These are phyloP conservation scores for Nannochloris sp. DNA, from an alignment of 139 green algal species.

Conservation along the genomic window DNA sequence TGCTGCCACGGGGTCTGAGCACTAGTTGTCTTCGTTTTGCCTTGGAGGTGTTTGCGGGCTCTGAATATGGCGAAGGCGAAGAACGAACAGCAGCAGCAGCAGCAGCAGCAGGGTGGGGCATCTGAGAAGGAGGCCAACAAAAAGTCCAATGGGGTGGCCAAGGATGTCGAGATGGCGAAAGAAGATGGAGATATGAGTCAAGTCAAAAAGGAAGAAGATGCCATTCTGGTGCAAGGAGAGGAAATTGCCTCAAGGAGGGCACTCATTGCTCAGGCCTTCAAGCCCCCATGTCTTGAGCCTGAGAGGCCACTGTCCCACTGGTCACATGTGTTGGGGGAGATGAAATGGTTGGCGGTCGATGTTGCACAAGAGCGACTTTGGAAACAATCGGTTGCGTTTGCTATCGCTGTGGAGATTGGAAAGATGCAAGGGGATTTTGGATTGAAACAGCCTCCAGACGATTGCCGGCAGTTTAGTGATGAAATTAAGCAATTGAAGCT, in stretches of 20 bases:
- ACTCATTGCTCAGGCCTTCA: slow-evolving; percentile 33
- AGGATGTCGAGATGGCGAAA: not conserved
- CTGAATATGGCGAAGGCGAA: too few species aligned
- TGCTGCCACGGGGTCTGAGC: too few species aligned
- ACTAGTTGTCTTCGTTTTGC: too few species aligned
- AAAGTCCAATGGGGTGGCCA: not conserved
- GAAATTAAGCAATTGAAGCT: slow-evolving; percentile 5
- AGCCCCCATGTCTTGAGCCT: slow-evolving; percentile 31
- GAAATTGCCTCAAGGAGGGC: slow-evolving; percentile 25
- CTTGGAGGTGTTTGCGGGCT: too few species aligned
- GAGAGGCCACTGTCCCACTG: slow-evolving; percentile 28
- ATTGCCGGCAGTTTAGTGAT: slow-evolving; percentile 9
- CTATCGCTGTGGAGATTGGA: slow-evolving; percentile 29
- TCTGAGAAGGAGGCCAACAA: too few species aligned
- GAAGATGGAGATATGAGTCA: slow-evolving; percentile 11
- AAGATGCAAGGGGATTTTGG: slow-evolving; percentile 15
- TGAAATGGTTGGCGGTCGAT: slow-evolving; percentile 54
- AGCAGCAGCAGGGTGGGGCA: too few species aligned
- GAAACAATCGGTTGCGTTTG: slow-evolving; percentile 33
- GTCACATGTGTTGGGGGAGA: slow-evolving; percentile 50
- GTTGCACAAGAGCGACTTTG: slow-evolving; percentile 58
- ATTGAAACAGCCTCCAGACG: slow-evolving; percentile 13
- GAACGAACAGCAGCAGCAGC: too few species aligned
- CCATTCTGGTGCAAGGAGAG: slow-evolving; percentile 11
- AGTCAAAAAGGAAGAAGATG: slow-evolving; percentile 16